Percentiles rank a stretch among this genome's conserved stretches.
These are phyloP conservation scores for Detonula confervacea DNA, from an alignment of 352 stramenopile species.

Conservation along the genomic window DNA sequence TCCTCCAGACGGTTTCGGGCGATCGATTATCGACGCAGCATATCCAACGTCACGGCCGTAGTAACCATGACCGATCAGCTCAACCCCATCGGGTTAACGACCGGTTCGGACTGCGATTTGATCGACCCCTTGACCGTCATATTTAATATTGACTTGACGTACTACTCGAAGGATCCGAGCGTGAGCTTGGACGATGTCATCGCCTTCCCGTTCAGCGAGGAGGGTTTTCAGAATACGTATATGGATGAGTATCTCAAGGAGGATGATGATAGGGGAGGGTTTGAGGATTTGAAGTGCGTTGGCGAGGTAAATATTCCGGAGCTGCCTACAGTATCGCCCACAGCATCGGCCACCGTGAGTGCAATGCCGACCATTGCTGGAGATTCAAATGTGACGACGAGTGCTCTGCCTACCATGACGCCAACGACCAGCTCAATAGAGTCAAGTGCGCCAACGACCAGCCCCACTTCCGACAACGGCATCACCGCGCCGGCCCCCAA, in stretches of 20 bases:
- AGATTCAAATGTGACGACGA: too few species aligned
- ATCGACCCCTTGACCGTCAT: slow-evolving; percentile 8
- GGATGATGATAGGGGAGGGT: slow-evolving; percentile 24
- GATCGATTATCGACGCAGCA: slow-evolving; percentile 1
- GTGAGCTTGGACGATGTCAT: slow-evolving; percentile 29
- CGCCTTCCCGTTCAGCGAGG: slow-evolving; percentile 22
- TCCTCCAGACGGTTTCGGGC: too few species aligned
- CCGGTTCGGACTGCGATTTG: not conserved
- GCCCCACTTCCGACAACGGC: not conserved
- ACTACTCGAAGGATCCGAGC: not conserved
- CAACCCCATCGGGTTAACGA: not conserved
- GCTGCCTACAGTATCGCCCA: not conserved
- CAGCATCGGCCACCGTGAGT: not conserved
- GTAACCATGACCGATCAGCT: not conserved
- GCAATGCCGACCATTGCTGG: not conserved
- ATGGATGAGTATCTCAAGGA: slow-evolving; percentile 33
- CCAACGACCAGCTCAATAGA: not conserved
- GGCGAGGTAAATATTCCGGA: slow-evolving; percentile 6
- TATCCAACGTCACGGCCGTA: slow-evolving; percentile 14
- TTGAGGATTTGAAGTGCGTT: slow-evolving; percentile 28
- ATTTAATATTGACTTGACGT: slow-evolving; percentile 28
- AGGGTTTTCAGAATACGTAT: not conserved
- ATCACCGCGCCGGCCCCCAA: not conserved
- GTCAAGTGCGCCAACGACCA: not conserved
- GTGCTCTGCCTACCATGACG: not conserved